Conservation (phyloP, 129 eudicot species). For the Calendula officinalis region DNA sequence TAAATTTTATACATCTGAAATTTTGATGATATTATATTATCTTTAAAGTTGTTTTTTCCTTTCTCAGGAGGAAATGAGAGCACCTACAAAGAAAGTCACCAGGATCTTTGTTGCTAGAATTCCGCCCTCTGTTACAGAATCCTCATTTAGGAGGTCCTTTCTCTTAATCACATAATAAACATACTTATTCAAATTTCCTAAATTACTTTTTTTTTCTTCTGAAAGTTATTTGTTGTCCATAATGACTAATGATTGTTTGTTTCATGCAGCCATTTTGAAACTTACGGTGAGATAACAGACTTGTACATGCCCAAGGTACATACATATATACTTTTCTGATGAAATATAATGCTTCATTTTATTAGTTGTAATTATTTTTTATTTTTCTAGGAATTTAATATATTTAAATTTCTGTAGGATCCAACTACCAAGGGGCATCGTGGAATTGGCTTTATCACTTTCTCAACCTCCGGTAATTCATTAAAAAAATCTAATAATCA, state of each 20-base stretch:
- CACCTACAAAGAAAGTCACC: slow-evolving; percentile 73
- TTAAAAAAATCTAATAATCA: background rate
- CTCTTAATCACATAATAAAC: background rate
- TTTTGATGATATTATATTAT: background rate
- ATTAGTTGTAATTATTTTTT: background rate
- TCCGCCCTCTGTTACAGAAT: slow-evolving; percentile 70
- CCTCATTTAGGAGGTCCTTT: slow-evolving; percentile 64
- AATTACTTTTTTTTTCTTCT: background rate
- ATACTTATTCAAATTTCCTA: background rate
- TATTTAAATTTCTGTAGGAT: slow-evolving; percentile 50
- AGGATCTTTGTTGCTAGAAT: slow-evolving; percentile 92
- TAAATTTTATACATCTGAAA: background rate
- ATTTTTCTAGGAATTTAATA: background rate
- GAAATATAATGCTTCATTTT: background rate
- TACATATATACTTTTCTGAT: slow-evolving; percentile 2
- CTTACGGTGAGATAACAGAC: slow-evolving; percentile 82
- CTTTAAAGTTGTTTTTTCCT: slow-evolving; percentile 5
- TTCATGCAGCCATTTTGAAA: slow-evolving; percentile 86
- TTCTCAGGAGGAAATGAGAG: slow-evolving; percentile 76
- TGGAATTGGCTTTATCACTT: slow-evolving; percentile 98
- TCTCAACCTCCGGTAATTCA: slow-evolving; percentile 70
- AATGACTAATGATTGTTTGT: slow-evolving; percentile 10
- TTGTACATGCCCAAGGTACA: slow-evolving; percentile 97
- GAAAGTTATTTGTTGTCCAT: slow-evolving; percentile 3
- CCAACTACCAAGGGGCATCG: slow-evolving; percentile 94